Conservation (phyloP, 106 monocot genomes). For the Apostasia ramifera region DNA sequence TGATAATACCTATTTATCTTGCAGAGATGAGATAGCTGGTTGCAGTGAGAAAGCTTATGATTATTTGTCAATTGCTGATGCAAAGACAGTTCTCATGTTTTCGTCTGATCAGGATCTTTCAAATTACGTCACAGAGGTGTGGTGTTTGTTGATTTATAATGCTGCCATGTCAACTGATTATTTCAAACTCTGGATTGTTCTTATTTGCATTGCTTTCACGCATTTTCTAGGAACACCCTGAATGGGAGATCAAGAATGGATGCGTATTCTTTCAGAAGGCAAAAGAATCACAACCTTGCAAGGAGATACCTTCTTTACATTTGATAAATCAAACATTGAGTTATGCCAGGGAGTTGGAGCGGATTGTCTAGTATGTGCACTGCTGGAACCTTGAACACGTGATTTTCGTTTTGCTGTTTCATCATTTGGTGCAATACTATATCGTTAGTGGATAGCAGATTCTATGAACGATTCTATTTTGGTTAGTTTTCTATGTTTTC, state of each 20-base stretch:
- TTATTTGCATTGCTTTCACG: neutral
- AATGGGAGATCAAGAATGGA: conserved; percentile 29
- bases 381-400: no score
- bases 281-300: conserved; percentile 81
- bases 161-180: no score
- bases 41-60: conserved; percentile 99
- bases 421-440: no score
- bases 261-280: conserved; percentile 78
- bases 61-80: conserved; percentile 57
- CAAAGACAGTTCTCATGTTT: conserved; percentile 87
- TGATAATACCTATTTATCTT: conserved; percentile 5
- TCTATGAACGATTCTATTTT: no score
- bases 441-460: no score
- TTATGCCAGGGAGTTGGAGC: conserved; percentile 89
- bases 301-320: conserved; percentile 86
- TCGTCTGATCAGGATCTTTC: conserved; percentile 71
- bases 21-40: conserved; percentile 94
- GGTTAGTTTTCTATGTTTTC: no score
- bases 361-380: conserved; percentile 44
- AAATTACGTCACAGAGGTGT: conserved; percentile 66
- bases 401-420: no score
- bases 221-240: conserved; percentile 49
- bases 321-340: conserved; percentile 92
- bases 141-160: neutral
- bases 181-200: neutral